Percentiles rank a stretch among this genome's conserved stretches.
phyloP scores from a whole-genome alignment of 257 asterid genomes.

The Solanum pennellii region DNA sequence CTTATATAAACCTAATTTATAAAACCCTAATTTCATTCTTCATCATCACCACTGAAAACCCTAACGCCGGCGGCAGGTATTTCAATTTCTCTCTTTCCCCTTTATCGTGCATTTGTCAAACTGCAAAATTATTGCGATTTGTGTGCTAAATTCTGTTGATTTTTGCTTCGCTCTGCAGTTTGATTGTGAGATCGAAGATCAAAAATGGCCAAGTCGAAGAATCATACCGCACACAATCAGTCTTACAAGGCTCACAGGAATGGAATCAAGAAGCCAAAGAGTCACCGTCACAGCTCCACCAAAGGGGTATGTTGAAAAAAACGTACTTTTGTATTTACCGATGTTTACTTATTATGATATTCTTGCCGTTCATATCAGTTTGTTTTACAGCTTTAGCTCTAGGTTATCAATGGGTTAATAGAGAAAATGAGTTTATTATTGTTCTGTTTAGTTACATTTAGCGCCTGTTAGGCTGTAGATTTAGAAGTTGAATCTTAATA shows the following conservation, averaged over 20 bases:
- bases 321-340: background rate
- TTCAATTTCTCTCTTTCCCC: background rate
- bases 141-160: background rate
- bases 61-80: background rate
- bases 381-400: background rate
- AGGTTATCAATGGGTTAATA: background rate
- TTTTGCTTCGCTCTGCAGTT: background rate
- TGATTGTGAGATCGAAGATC: background rate
- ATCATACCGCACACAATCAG: constrained; percentile 91
- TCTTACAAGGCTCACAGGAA: constrained; percentile 80
- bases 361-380: background rate
- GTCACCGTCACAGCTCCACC: constrained; percentile 71
- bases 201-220: constrained; percentile 84
- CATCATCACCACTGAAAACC: background rate
- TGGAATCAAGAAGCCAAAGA: constrained; percentile 83
- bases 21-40: background rate
- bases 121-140: background rate
- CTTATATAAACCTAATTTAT: background rate
- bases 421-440: background rate
- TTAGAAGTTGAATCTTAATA: background rate
- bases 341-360: background rate
- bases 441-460: background rate
- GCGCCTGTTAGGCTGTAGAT: background rate
- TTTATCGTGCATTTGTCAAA: background rate
- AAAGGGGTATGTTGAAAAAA: constrained; percentile 42